phyloP scores from a whole-genome alignment of 495 filamentous ascomycete species.

The Usnea hakonensis region DNA sequence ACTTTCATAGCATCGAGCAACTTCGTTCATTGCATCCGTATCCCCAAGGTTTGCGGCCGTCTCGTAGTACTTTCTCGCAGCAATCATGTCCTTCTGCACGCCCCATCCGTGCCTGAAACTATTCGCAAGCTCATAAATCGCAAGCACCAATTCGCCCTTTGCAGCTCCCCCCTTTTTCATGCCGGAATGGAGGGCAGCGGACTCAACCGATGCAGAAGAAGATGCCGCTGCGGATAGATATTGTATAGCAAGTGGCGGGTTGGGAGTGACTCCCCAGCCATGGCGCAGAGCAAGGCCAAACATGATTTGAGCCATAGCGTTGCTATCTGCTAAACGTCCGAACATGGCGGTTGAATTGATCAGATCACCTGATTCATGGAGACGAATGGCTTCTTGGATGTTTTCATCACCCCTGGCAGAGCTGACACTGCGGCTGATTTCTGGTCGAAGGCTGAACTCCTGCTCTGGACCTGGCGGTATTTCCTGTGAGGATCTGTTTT shows the following conservation, averaged over 20 bases:
- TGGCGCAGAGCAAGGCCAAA: constrained; percentile 92
- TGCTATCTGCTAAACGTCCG: constrained; percentile 79
- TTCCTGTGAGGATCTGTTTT: background rate
- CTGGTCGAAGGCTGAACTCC: constrained; percentile 8
- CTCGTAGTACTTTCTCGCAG: constrained; percentile 92
- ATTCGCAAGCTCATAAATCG: constrained; percentile 89
- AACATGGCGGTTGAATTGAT: constrained; percentile 76
- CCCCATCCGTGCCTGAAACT: constrained; percentile 97
- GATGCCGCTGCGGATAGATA: constrained; percentile 87
- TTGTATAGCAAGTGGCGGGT: constrained; percentile 64
- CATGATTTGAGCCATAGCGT: constrained; percentile 89
- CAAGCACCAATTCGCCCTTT: constrained; percentile 95
- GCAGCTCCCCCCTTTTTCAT: constrained; percentile 89
- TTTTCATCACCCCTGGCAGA: constrained; percentile 48
- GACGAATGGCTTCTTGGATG: constrained; percentile 91
- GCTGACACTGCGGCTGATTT: constrained; percentile 27
- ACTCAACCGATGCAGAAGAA: constrained; percentile 80
- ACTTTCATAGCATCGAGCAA: constrained; percentile 90
- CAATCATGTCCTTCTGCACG: constrained; percentile 75
- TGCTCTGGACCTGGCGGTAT: constrained; percentile 3
- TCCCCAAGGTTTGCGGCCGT: constrained; percentile 94
- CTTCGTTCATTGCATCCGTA: constrained; percentile 95
- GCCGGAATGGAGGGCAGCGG: constrained; percentile 71
- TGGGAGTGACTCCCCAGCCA: constrained; percentile 78
- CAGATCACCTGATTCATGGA: constrained; percentile 69